Percentiles rank a stretch among this genome's conserved stretches.
Conservation (phyloP, 495 filamentous ascomycete genomes). For the Alectoria sarmentosa region DNA sequence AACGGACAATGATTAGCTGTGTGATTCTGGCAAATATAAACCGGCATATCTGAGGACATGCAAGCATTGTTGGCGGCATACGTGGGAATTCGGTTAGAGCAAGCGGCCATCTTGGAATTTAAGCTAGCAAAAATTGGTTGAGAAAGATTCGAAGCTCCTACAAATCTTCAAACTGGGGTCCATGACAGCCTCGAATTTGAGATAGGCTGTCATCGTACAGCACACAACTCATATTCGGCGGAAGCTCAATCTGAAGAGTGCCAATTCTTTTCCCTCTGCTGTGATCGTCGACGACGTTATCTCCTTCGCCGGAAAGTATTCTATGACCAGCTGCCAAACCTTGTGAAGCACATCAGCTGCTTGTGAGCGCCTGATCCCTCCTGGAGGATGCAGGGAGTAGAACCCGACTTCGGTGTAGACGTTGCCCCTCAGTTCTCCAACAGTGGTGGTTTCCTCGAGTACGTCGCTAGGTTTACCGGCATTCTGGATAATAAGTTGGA, state of each 20-base stretch:
- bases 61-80: neutral
- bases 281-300: neutral
- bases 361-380: neutral
- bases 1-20: neutral
- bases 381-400: neutral
- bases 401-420: neutral
- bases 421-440: neutral
- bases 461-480: neutral
- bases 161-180: neutral
- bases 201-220: neutral
- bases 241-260: neutral
- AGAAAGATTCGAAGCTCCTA: neutral
- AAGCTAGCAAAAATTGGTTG: neutral
- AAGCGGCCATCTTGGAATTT: neutral
- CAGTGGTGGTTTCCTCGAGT: neutral
- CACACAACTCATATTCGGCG: neutral
- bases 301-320: neutral
- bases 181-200: neutral
- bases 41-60: neutral
- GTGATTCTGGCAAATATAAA: neutral
- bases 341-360: neutral
- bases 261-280: neutral
- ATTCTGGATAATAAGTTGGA: neutral
- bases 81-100: neutral
- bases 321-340: neutral